Conservation (phyloP, 257 asterid species). For the Cynanchum wilfordii region DNA sequence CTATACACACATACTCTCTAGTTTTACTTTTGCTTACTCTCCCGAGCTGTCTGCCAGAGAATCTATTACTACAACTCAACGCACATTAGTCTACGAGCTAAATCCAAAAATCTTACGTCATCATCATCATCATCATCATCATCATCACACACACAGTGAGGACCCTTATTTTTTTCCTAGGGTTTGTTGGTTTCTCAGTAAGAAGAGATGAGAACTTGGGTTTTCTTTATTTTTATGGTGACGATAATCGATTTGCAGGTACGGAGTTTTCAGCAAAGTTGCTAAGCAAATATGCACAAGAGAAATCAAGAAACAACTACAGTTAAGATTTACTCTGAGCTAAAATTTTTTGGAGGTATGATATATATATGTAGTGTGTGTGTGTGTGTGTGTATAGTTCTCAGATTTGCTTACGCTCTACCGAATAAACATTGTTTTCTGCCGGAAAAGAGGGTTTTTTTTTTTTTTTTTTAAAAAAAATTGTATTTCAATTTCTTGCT, state of each 20-base stretch:
- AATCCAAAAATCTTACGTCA: conserved; percentile 9
- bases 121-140: neutral
- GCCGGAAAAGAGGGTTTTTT: neutral
- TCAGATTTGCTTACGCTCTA: neutral
- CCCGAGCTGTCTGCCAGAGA: conserved; percentile 32
- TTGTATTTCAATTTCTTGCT: neutral
- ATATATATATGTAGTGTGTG: no score
- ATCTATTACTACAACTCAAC: conserved; percentile 35
- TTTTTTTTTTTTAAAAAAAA: no score
- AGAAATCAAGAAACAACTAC: conserved; percentile 6
- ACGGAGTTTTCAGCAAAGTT: conserved; percentile 4
- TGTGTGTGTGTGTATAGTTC: neutral
- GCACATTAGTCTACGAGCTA: conserved; percentile 30
- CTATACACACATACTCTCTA: conserved; percentile 1
- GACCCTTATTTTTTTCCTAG: neutral
- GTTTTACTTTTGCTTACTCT: conserved; percentile 18
- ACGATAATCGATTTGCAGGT: conserved; percentile 1
- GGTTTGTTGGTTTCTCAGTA: conserved; percentile 8
- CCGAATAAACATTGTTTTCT: neutral
- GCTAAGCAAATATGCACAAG: conserved; percentile 14
- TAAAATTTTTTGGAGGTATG: conserved; percentile 9
- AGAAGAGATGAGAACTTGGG: neutral
- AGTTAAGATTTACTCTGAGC: conserved; percentile 15
- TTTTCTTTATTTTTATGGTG: neutral
- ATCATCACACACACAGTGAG: conserved; percentile 1